These are phyloP conservation scores for Apophysomyces trapeziformis DNA, from an alignment of 371 early-diverging fungal species.

Conservation along the genomic window DNA sequence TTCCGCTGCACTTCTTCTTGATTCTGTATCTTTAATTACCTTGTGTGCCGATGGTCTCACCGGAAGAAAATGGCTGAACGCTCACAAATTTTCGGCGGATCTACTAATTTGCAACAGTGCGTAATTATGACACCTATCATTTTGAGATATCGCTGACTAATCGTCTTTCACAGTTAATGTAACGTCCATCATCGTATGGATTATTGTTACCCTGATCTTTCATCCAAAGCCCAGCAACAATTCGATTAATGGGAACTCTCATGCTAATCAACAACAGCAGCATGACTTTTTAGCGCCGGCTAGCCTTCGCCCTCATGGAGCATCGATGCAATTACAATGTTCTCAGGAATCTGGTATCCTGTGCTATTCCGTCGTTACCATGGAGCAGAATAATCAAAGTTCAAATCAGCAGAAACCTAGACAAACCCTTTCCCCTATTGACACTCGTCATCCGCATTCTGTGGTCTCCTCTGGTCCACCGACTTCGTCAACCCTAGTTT, in stretches of 20 bases:
- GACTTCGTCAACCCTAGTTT: background rate
- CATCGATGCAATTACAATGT: background rate
- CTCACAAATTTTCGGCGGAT: slow-evolving; percentile 46
- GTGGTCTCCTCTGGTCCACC: slow-evolving; percentile 6
- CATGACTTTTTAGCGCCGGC: slow-evolving; percentile 1
- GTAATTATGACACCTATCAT: background rate
- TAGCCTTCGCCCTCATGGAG: background rate
- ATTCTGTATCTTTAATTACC: slow-evolving; percentile 36
- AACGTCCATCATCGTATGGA: slow-evolving; percentile 37
- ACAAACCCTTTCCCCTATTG: background rate
- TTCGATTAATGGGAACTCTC: background rate
- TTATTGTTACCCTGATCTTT: slow-evolving; percentile 46
- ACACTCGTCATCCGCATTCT: slow-evolving; percentile 4
- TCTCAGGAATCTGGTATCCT: background rate
- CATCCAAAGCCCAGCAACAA: slow-evolving; percentile 38
- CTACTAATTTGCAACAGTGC: slow-evolving; percentile 52
- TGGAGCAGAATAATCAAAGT: background rate
- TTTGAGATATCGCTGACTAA: background rate
- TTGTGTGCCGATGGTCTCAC: slow-evolving; percentile 50
- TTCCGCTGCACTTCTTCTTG: slow-evolving; percentile 33
- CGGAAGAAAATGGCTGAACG: slow-evolving; percentile 28
- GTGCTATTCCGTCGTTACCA: background rate
- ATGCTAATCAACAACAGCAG: slow-evolving; percentile 11
- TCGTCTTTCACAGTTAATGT: slow-evolving; percentile 37
- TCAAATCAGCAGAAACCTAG: background rate